Evolutionary conservation across 1,139 yeast genomes (phyloP), one percentile per base, ranked within the genome.

Genomic region (Pichia norvegensis): DNA sequence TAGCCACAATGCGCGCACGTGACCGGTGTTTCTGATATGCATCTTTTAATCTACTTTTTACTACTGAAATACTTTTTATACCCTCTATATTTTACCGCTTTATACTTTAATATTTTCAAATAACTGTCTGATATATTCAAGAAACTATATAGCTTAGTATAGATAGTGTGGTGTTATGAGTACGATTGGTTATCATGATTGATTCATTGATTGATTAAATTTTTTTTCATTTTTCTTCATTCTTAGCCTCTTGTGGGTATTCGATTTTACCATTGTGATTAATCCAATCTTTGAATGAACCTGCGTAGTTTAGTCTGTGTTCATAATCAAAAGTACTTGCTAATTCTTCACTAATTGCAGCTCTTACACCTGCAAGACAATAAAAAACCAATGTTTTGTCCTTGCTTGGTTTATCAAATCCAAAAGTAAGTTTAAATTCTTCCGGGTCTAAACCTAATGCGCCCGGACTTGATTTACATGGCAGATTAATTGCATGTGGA

Each of bases 401-500:
- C 38, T 70, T 64, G 7, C 68, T 57, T 4, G 98, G 98, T 67
- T 92, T 92, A n/a, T 71, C 72, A 59, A 88, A 81, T 16, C 95
- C 92, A 67, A 90, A 88, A 45, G 77, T 70, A 36, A 84, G 85
- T 56, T 78, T 74, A 60, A 94, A 92, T 54, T 86, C 95, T 45
- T 85, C 95, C 8, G 76, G 73, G 2, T 81, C 67, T 48, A 92
- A 74, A 46, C 85, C 87, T 53, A 92, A 72, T 0, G 97, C 97
- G n/a, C 95, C 95, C 0, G 97, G 97, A 16, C 90, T 78, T 8
- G 95, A 79, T 61, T 87, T 88, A 68, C 81, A 83, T 19, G 98
- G 98, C 49, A 92, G 75, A 62, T 92, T 92, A 52, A 88, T 67
- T 14, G 98, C 82, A 27, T 79, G 76, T 27, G 97, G 97, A 57